A percentile compares a stretch with the other conserved stretches of the same genome.
Evolutionary conservation across 2,329 filamentous ascomycete species (phyloP).

Genomic region (Colletotrichum graminicola): DNA sequence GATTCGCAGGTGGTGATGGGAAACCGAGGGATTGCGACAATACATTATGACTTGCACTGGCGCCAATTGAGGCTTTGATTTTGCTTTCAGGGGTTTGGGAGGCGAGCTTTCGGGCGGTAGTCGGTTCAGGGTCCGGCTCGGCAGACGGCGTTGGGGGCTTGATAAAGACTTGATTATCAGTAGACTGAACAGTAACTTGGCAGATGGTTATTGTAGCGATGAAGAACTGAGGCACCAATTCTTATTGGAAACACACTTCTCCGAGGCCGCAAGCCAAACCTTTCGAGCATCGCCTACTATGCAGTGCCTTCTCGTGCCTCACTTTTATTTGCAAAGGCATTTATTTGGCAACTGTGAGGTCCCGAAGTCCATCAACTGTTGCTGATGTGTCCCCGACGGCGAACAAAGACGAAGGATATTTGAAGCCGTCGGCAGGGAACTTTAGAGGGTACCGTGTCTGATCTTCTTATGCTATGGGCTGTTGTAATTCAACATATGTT

Average conservation of each 20-base stretch:
- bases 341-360: not conserved
- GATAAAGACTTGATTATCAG: conserved; percentile 22
- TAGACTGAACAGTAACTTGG: conserved; percentile 2
- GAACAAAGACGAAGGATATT: not conserved
- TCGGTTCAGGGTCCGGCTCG: conserved; percentile 7
- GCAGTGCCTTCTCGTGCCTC: not conserved
- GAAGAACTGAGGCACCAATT: conserved; percentile 19
- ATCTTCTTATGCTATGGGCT: not conserved
- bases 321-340: not conserved
- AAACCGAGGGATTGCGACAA: conserved; percentile 11
- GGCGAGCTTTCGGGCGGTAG: conserved; percentile 17
- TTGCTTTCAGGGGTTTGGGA: conserved; percentile 7
- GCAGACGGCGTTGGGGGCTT: conserved; percentile 31
- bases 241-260: not conserved
- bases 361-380: too few species aligned
- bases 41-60: conserved; percentile 28
- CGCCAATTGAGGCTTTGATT: conserved; percentile 9
- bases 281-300: not conserved
- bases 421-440: not conserved
- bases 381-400: not conserved
- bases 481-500: not conserved
- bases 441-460: not conserved
- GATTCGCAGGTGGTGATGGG: conserved; percentile 34
- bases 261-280: not conserved
- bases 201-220: not conserved